Evolutionary conservation across 768 basidiomycete genomes (phyloP), one percentile per base, ranked within the genome.

Genomic region (Mycena floridula): DNA sequence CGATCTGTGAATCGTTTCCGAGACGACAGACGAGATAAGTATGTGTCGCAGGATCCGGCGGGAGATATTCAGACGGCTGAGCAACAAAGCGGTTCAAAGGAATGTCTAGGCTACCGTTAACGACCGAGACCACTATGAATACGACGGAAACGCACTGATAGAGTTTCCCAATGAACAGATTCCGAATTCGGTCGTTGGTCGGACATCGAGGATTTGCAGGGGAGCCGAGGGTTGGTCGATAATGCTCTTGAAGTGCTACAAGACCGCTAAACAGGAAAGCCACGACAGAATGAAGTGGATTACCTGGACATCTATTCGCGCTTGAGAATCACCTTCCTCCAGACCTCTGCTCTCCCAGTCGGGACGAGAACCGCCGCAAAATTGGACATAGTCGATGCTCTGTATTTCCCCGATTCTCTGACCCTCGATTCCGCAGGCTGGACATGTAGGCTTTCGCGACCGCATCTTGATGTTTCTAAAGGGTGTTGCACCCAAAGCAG

Each of bases 1-100:
- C 95, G 16, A 89, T 75, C 59, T 91, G 89, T 1, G 91, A 95
- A 60, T 97, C 95, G 56, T 97, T 98, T 4, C 95, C 94, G 18
- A 91, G 69, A 24, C 90, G 76, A 62, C 94, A 98, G 22, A 96
- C 62, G 15, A 96, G 66, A 48, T 81, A 81, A 5, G 68, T 67
- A 7, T 68, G 60, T 8, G 51, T 58, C 16, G 48, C 43, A 22
- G 47, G 39, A 30, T 56, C 50, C 3, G 50, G 28, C 5, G 66
- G 55, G n/a, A 80, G 40, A 43, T 69, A 60, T 1, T 62, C 52
- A n/a, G 59, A 50, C 1, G 90, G 92, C 44, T 81, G 66, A 3
- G 76, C 73, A 1, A 85, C 66, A 3, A 94, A 67, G 32, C 75
- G 67, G 18, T 68, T 64, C 9, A 96, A 70, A 0, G 92, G 88